phyloP scores from a whole-genome alignment of 768 basidiomycete genomes.

The Naganishia onofrii region DNA sequence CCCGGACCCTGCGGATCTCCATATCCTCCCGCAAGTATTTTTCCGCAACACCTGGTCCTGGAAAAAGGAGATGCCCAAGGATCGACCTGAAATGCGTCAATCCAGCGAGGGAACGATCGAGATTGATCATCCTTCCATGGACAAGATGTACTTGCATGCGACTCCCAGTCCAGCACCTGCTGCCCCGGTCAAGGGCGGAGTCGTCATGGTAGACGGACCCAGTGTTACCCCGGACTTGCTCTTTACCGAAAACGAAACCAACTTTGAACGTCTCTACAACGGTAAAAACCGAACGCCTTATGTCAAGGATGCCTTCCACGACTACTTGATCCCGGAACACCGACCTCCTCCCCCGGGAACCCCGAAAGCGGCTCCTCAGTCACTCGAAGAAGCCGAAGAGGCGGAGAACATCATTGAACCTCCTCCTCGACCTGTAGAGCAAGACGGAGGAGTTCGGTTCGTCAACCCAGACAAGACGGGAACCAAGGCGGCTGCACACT shows the following conservation, averaged over 20 bases:
- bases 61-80: constrained; percentile 56
- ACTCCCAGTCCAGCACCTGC: constrained; percentile 90
- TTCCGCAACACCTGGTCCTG: constrained; percentile 99
- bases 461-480: constrained; percentile 83
- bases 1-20: constrained; percentile 87
- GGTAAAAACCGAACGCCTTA: constrained; percentile 77
- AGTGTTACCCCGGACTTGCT: constrained; percentile 77
- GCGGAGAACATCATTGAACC: constrained; percentile 53
- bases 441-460: constrained; percentile 56
- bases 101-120: constrained; percentile 52
- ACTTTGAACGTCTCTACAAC: constrained; percentile 84
- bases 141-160: constrained; percentile 78
- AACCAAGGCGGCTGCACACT: constrained; percentile 92
- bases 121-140: constrained; percentile 70
- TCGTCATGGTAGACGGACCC: constrained; percentile 58
- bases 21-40: constrained; percentile 92
- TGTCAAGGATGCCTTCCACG: constrained; percentile 97
- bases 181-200: constrained; percentile 64
- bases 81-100: constrained; percentile 52
- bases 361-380: constrained; percentile 8
- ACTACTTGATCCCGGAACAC: constrained; percentile 87
- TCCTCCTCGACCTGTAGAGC: constrained; percentile 41
- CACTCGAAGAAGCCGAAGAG: constrained; percentile 26
- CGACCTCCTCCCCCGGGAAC: constrained; percentile 57
- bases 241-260: constrained; percentile 97